phyloP scores from a whole-genome alignment of 495 filamentous ascomycete species.

The Xylaria castorea region DNA sequence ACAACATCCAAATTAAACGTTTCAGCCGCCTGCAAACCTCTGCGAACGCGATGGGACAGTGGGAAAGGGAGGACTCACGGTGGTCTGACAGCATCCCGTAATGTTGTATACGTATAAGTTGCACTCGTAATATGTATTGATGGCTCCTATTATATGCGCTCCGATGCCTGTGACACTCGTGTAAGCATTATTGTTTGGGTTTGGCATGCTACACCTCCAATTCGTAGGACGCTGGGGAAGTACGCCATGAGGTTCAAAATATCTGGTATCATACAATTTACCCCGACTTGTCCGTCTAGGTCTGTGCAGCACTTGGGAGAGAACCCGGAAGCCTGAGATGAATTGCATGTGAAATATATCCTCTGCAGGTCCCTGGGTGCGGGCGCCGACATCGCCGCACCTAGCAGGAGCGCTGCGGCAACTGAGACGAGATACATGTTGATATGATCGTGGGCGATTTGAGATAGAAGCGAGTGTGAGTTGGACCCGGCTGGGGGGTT shows the following conservation, averaged over 20 bases:
- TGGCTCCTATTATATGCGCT: conserved; percentile 37
- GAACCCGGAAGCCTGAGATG: conserved; percentile 32
- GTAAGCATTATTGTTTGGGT: background rate
- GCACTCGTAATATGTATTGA: conserved; percentile 38
- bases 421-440: conserved; percentile 23
- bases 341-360: conserved; percentile 37
- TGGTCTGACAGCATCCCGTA: conserved; percentile 41
- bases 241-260: background rate
- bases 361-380: conserved; percentile 8
- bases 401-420: conserved; percentile 24
- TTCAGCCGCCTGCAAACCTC: background rate
- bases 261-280: conserved; percentile 36
- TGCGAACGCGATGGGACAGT: background rate
- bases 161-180: conserved; percentile 28
- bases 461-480: conserved; percentile 5
- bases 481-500: background rate
- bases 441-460: background rate
- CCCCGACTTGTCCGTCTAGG: conserved; percentile 39
- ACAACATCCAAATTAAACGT: background rate
- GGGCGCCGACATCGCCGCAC: conserved; percentile 31
- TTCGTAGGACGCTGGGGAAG: background rate
- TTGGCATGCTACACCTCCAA: background rate
- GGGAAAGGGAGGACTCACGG: conserved; percentile 27
- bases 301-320: conserved; percentile 38
- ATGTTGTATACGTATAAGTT: conserved; percentile 43